Evolutionary conservation across 805 yeast species (phyloP).

Genomic region (Metschnikowia reukaufii): DNA sequence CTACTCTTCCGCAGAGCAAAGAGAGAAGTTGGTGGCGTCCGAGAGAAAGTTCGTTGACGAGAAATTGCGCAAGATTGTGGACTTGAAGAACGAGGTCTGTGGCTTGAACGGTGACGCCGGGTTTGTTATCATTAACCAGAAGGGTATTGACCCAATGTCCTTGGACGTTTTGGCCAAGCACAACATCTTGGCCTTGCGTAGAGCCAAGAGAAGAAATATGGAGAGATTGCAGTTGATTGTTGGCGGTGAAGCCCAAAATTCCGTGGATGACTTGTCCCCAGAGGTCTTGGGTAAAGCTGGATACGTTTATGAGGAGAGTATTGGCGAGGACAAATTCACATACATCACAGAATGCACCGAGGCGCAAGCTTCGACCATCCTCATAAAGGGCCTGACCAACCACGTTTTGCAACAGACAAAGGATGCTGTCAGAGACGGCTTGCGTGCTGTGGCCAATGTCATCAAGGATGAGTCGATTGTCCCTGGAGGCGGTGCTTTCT

Average conservation of each 20-base stretch:
- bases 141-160: slow-evolving; percentile 98
- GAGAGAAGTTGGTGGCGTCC: slow-evolving; percentile 89
- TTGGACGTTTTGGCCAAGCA: slow-evolving; percentile 90
- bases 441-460: slow-evolving; percentile 91
- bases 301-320: slow-evolving; percentile 82
- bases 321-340: slow-evolving; percentile 97
- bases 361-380: slow-evolving; percentile 87
- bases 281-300: slow-evolving; percentile 86
- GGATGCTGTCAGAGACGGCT: slow-evolving; percentile 97
- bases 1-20: slow-evolving; percentile 92
- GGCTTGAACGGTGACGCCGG: slow-evolving; percentile 68
- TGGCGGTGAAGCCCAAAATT: slow-evolving; percentile 97
- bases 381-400: slow-evolving; percentile 90
- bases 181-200: slow-evolving; percentile 88
- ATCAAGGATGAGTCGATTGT: slow-evolving; percentile 80
- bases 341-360: slow-evolving; percentile 87
- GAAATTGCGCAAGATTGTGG: slow-evolving; percentile 86
- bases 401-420: slow-evolving; percentile 89
- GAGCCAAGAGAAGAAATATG: slow-evolving; percentile 99
- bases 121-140: slow-evolving; percentile 94
- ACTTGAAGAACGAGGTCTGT: slow-evolving; percentile 89
- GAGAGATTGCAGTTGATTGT: slow-evolving; percentile 94
- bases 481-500: slow-evolving; percentile 98
- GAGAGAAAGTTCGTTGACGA: slow-evolving; percentile 95
- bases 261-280: slow-evolving; percentile 88